Evolutionary conservation across 2,329 filamentous ascomycete species (phyloP).

Genomic region (Colletotrichum abscissum): DNA sequence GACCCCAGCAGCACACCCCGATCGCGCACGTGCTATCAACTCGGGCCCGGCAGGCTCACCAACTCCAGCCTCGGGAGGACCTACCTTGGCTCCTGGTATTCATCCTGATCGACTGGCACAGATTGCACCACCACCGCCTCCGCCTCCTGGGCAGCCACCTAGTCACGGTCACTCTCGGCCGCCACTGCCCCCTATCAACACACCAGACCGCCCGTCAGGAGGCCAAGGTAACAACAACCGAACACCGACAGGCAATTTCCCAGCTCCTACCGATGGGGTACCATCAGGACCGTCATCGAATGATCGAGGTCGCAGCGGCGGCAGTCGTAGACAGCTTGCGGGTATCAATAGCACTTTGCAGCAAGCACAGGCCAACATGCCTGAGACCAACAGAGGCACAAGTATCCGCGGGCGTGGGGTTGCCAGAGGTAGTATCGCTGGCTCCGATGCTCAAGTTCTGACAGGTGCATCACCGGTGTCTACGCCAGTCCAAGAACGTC

Average conservation of each 20-base stretch:
- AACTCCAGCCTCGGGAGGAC: constrained; percentile 38
- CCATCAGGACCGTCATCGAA: constrained; percentile 43
- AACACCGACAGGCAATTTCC: constrained; percentile 30
- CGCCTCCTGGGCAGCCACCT: constrained; percentile 42
- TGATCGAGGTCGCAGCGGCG: constrained; percentile 50
- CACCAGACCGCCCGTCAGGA: constrained; percentile 43
- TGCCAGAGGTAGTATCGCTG: constrained; percentile 57
- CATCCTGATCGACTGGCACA: constrained; percentile 64
- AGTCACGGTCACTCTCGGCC: constrained; percentile 44
- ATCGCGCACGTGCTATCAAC: constrained; percentile 28
- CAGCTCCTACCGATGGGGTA: constrained; percentile 9
- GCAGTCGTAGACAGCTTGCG: constrained; percentile 61
- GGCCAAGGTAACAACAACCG: constrained; percentile 7
- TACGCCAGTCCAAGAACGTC: constrained; percentile 61
- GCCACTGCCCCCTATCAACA: constrained; percentile 43
- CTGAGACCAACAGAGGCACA: constrained; percentile 48
- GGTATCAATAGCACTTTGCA: constrained; percentile 70
- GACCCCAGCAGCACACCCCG: constrained; percentile 22
- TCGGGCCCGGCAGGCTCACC: constrained; percentile 29
- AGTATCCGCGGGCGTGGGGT: constrained; percentile 47
- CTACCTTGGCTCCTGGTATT: constrained; percentile 48
- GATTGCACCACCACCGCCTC: constrained; percentile 52
- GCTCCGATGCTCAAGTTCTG: constrained; percentile 67
- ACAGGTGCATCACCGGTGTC: constrained; percentile 63
- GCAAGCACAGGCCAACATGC: constrained; percentile 59